A percentile compares a stretch with the other conserved stretches of the same genome.
Evolutionary conservation across 1,284 basidiomycete species (phyloP).

Genomic region (Rhizopogon parksii): DNA sequence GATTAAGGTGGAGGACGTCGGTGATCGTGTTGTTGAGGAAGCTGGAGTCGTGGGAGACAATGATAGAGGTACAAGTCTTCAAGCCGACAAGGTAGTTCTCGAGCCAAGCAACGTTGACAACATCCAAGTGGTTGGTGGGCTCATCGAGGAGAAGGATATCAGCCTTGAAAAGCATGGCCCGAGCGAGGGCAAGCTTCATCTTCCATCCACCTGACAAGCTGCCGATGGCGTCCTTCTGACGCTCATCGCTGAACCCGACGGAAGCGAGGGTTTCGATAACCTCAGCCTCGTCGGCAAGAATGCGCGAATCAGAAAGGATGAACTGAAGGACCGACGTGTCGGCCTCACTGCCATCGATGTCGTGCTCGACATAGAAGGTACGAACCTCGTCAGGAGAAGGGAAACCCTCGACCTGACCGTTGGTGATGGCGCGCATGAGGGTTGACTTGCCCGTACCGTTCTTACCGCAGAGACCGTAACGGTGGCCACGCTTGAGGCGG

Average conservation of each 20-base stretch:
- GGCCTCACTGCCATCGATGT: slow-evolving; percentile 93
- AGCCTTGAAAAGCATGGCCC: slow-evolving; percentile 98
- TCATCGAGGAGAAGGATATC: slow-evolving; percentile 96
- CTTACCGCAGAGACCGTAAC: slow-evolving; percentile 96
- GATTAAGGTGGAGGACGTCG: slow-evolving; percentile 97
- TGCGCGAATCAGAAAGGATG: slow-evolving; percentile 82
- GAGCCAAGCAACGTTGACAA: slow-evolving; percentile 95
- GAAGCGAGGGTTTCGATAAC: slow-evolving; percentile 76
- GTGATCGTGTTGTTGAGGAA: slow-evolving; percentile 99
- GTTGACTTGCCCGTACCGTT: slow-evolving; percentile 99
- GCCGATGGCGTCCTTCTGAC: slow-evolving; percentile 83
- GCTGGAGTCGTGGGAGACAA: slow-evolving; percentile 97
- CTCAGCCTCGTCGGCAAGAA: slow-evolving; percentile 68
- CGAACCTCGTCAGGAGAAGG: slow-evolving; percentile 93
- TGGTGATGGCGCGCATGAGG: slow-evolving; percentile 94
- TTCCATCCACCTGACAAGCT: slow-evolving; percentile 99
- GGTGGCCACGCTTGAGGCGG: slow-evolving; percentile 96
- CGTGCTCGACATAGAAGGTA: slow-evolving; percentile 99
- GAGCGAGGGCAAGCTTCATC: slow-evolving; percentile 99
- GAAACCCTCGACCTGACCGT: slow-evolving; percentile 97
- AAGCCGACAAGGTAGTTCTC: slow-evolving; percentile 90
- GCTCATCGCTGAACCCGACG: slow-evolving; percentile 87
- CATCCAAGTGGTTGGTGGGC: slow-evolving; percentile 97
- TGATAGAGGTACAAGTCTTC: slow-evolving; percentile 92
- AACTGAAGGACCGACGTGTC: slow-evolving; percentile 88